Percentiles rank a stretch among this genome's conserved stretches.
phyloP scores from a whole-genome alignment of 495 filamentous ascomycete species.

The Cryomyces minteri region DNA sequence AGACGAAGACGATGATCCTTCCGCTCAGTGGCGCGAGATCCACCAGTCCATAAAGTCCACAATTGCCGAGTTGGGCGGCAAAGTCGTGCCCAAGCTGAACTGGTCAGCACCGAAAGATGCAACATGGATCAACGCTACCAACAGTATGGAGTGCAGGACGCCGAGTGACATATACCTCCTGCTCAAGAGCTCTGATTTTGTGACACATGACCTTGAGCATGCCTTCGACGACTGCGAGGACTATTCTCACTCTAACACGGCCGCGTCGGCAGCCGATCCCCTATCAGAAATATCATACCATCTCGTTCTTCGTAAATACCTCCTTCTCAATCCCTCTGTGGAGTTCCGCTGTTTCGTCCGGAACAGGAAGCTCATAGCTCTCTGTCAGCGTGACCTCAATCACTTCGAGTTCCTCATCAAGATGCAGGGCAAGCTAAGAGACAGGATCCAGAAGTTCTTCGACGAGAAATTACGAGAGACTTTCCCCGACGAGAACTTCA shows the following conservation, averaged over 20 bases:
- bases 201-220: conserved; percentile 86
- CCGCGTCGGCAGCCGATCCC: conserved; percentile 3
- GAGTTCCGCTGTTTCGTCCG: conserved; percentile 95
- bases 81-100: conserved; percentile 80
- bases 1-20: conserved; percentile 36
- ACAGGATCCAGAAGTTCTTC: conserved; percentile 54
- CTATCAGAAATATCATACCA: conserved; percentile 31
- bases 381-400: conserved; percentile 80
- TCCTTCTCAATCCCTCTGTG: conserved; percentile 70
- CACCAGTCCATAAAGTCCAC: conserved; percentile 57
- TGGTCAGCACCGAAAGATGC: conserved; percentile 97
- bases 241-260: conserved; percentile 10
- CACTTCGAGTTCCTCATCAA: conserved; percentile 65
- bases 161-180: conserved; percentile 87
- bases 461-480: conserved; percentile 45
- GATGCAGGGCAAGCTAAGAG: conserved; percentile 41
- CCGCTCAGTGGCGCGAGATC: conserved; percentile 43
- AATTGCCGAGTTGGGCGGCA: conserved; percentile 64
- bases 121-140: conserved; percentile 81
- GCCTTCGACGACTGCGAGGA: conserved; percentile 66
- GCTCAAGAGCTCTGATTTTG: conserved; percentile 80
- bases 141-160: conserved; percentile 71
- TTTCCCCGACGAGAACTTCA: conserved; percentile 70
- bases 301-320: conserved; percentile 70
- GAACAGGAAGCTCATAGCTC: conserved; percentile 53